Percentiles rank a stretch among this genome's conserved stretches.
Conservation (phyloP, 2,329 filamentous ascomycete genomes). For the Amauroascus niger region DNA sequence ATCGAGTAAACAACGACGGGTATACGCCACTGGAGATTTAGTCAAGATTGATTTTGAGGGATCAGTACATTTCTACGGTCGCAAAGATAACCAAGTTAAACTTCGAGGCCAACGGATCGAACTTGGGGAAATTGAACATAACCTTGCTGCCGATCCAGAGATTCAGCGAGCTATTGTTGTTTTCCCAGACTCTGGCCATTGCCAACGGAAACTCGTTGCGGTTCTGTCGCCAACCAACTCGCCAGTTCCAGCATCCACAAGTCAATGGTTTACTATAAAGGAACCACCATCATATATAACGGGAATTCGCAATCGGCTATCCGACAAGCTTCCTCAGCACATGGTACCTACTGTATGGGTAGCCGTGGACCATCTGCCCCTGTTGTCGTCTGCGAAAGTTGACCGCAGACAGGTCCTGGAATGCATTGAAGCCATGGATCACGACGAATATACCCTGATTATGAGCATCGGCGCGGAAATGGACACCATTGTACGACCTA, state of each 20-base stretch:
- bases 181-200: not conserved
- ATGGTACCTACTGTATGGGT: conserved; percentile 40
- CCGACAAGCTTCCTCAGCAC: not conserved
- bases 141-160: conserved; percentile 27
- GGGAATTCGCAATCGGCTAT: not conserved
- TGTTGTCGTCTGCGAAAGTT: not conserved
- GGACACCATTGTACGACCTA: not conserved
- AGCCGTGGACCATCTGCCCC: not conserved
- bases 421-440: conserved; percentile 26
- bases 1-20: not conserved
- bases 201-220: not conserved
- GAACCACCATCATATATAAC: not conserved
- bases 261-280: not conserved
- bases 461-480: not conserved
- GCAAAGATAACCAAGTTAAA: conserved; percentile 56
- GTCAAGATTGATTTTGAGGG: conserved; percentile 18
- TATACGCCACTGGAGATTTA: conserved; percentile 22
- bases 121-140: conserved; percentile 63
- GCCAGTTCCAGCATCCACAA: not conserved
- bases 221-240: not conserved
- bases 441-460: not conserved
- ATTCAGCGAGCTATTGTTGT: not conserved
- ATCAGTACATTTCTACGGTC: not conserved
- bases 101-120: conserved; percentile 74
- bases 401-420: conserved; percentile 18